phyloP scores from a whole-genome alignment of 352 stramenopile genomes.

The Salisapilia sapeloensis region DNA sequence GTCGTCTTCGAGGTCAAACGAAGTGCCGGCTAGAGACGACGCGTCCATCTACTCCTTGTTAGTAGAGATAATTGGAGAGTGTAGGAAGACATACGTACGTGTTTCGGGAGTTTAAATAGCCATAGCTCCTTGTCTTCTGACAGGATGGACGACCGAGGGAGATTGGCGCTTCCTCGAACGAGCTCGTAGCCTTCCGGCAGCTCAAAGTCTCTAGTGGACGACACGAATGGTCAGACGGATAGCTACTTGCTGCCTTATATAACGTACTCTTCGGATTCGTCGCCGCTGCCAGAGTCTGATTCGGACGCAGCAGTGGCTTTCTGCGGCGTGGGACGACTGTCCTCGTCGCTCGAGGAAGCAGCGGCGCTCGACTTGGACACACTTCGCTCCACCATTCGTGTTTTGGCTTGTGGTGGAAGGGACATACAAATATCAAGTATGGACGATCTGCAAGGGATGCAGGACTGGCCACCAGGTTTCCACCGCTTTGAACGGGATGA shows the following conservation, averaged over 20 bases:
- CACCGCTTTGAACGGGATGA: no score
- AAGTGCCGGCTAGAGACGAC: constrained; percentile 44
- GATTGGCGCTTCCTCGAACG: constrained; percentile 30
- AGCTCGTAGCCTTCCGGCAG: constrained; percentile 53
- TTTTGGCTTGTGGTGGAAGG: no score
- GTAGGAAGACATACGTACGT: constrained; percentile 19
- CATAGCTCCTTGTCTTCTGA: constrained; percentile 68
- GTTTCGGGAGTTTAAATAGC: constrained; percentile 74
- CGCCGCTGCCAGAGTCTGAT: constrained; percentile 17
- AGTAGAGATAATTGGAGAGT: constrained; percentile 3
- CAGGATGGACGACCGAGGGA: constrained; percentile 44
- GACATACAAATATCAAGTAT: no score
- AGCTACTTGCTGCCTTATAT: constrained; percentile 4
- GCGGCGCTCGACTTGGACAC: constrained; percentile 15
- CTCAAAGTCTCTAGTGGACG: constrained; percentile 44
- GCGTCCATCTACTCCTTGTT: constrained; percentile 25
- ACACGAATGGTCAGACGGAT: constrained; percentile 1
- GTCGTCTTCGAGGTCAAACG: constrained; percentile 34
- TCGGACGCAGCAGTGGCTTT: constrained; percentile 4
- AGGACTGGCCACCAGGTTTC: no score
- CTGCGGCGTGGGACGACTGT: constrained; percentile 7
- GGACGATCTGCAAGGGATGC: no score
- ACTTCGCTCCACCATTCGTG: no score
- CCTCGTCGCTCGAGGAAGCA: constrained; percentile 19
- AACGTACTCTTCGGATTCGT: constrained; percentile 38